These are phyloP conservation scores for Colletotrichum tamarilloi DNA, from an alignment of 2,329 filamentous ascomycete species.

Conservation along the genomic window DNA sequence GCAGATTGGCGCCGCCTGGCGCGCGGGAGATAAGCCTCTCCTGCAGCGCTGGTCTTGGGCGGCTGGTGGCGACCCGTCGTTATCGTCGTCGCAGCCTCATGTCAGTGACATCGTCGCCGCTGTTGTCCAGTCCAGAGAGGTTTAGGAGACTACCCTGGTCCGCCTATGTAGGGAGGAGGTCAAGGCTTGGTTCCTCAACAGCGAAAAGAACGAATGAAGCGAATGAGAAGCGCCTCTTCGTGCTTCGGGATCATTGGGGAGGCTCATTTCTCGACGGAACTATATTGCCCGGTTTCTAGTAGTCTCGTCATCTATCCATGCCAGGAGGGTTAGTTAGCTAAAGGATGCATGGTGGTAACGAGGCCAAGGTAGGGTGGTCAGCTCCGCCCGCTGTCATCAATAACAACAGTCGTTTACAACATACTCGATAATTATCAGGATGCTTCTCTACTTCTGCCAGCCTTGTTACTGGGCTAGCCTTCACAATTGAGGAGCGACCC, in stretches of 20 bases:
- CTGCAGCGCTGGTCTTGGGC: slow-evolving; percentile 47
- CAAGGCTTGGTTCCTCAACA: not conserved
- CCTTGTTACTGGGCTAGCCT: not conserved
- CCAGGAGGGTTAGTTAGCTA: too few relatives aligned
- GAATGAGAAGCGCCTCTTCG: not conserved
- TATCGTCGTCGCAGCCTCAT: not conserved
- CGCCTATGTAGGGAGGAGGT: not conserved
- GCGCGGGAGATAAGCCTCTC: slow-evolving; percentile 25
- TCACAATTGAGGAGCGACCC: not conserved
- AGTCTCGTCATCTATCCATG: too few relatives aligned
- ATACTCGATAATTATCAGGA: not conserved
- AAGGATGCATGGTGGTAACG: too few relatives aligned
- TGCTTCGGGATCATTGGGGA: not conserved
- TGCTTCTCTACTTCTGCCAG: not conserved
- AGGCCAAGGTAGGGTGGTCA: not conserved
- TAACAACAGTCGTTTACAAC: not conserved
- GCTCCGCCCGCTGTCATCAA: not conserved
- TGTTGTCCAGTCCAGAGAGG: slow-evolving; percentile 27
- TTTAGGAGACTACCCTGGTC: slow-evolving; percentile 3
- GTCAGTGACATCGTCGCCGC: slow-evolving; percentile 26
- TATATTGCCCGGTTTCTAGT: too few relatives aligned
- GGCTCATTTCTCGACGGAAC: too few relatives aligned
- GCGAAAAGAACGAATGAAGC: too few relatives aligned
- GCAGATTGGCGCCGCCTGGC: slow-evolving; percentile 38
- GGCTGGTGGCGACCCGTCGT: slow-evolving; percentile 8